phyloP scores from a whole-genome alignment of 2,329 filamentous ascomycete genomes.

The Colletotrichum sp. region DNA sequence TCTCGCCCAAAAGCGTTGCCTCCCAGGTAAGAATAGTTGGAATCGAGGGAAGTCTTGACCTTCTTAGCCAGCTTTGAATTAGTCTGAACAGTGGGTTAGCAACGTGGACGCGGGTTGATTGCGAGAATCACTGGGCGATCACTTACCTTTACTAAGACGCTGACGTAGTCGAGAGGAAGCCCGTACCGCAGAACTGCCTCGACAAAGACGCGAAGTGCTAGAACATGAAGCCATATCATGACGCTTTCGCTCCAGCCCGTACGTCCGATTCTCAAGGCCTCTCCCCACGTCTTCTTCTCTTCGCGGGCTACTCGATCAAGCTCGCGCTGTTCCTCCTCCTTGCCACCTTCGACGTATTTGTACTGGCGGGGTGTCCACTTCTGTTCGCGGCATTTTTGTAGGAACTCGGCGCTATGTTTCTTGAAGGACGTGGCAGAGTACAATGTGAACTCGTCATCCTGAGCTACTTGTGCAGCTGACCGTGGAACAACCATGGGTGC shows the following conservation, averaged over 20 bases:
- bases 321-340: slow-evolving; percentile 88
- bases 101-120: not conserved
- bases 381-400: slow-evolving; percentile 89
- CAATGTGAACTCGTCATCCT: slow-evolving; percentile 88
- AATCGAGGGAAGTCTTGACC: slow-evolving; percentile 79
- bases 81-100: slow-evolving; percentile 61
- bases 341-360: slow-evolving; percentile 88
- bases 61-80: slow-evolving; percentile 83
- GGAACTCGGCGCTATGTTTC: slow-evolving; percentile 85
- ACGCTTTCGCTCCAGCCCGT: slow-evolving; percentile 97
- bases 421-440: slow-evolving; percentile 94
- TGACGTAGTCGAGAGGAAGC: slow-evolving; percentile 87
- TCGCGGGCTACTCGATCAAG: slow-evolving; percentile 82
- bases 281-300: slow-evolving; percentile 90
- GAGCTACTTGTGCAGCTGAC: slow-evolving; percentile 78
- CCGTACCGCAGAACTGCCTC: slow-evolving; percentile 98
- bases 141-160: slow-evolving; percentile 81
- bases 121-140: not conserved
- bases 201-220: slow-evolving; percentile 92
- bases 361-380: slow-evolving; percentile 96
- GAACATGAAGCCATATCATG: slow-evolving; percentile 94
- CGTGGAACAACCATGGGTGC: slow-evolving; percentile 92
- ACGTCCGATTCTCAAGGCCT: slow-evolving; percentile 83
- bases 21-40: slow-evolving; percentile 87
- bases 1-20: slow-evolving; percentile 94